Conservation (phyloP, 805 yeast genomes). For the Yamadazyma laniorum region DNA sequence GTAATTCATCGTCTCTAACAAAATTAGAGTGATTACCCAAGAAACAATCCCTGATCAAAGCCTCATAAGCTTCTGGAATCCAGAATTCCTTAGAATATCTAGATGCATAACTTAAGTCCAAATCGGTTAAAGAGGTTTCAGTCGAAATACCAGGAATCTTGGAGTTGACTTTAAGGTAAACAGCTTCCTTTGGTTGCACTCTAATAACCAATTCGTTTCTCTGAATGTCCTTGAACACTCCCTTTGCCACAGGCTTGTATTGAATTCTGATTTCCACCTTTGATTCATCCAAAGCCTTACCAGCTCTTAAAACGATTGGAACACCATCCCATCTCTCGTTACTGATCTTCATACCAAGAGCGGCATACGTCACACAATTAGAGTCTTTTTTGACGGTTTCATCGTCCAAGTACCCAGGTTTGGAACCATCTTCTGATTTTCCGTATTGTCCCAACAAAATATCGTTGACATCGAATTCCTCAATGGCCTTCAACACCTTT, state of each 20-base stretch:
- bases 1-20: conserved; percentile 97
- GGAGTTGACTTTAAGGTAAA: conserved; percentile 88
- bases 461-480: conserved; percentile 61
- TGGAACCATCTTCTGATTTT: conserved; percentile 78
- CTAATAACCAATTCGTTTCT: conserved; percentile 93
- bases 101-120: conserved; percentile 79
- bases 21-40: conserved; percentile 95
- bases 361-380: conserved; percentile 90
- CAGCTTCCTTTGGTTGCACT: conserved; percentile 92
- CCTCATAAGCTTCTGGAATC: conserved; percentile 98
- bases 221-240: conserved; percentile 76
- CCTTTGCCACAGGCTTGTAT: conserved; percentile 81
- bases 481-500: conserved; percentile 79
- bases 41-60: conserved; percentile 85
- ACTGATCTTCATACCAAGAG: conserved; percentile 69
- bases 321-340: conserved; percentile 99
- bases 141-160: conserved; percentile 91
- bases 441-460: conserved; percentile 85
- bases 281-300: conserved; percentile 93
- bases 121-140: conserved; percentile 79
- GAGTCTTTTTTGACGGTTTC: conserved; percentile 80
- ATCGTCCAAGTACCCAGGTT: conserved; percentile 91
- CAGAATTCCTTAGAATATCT: conserved; percentile 80
- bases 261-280: conserved; percentile 95
- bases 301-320: conserved; percentile 93